Evolutionary conservation across 2,329 filamentous ascomycete genomes (phyloP), one percentile per base, ranked within the genome.

Genomic region (Ceratocystis cubensis): DNA sequence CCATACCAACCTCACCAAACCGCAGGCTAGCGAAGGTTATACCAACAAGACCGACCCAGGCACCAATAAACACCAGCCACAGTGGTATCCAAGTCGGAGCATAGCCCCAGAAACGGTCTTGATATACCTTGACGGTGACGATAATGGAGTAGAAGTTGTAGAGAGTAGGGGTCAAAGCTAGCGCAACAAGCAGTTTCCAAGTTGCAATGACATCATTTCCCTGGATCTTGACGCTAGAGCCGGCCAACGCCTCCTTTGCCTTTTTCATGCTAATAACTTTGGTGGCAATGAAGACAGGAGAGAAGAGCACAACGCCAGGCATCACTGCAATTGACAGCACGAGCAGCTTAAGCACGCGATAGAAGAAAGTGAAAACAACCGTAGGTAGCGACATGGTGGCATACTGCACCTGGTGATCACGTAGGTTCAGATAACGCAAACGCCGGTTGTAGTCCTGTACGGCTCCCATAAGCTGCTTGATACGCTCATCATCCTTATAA

Each of bases 1-100:
- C 94, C 91, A 99, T 96, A 64, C 93, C 94, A n/a, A 96, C 88
- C 77, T 99, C 94, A 61, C 94, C 94, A 70, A 97, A 96, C 10
- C 94, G 88, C 64, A 99, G 85, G 5, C 94, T 91, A 3, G 91
- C 92, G 75, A 96, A 96, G 0, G 92, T 96, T 71, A 96, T 88
- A 28, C 86, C 83, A 5, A 92, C 88, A 79, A 96, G 96, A 70
- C 95, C 78, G 61, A 90, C 80, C 78, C 89, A 87, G 63, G 91
- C 88, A 48, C 85, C 83, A 8, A 90, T 74, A 69, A 92, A 85
- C 10, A 95, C 83, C 25, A 85, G 74, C 84, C 88, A 96, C 67
- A 92, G 82, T 0, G 92, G 89, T 41, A 96, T 83, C 80, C 86
- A 92, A 2, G 84, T 78, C 0, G 92, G 92, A 5, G 95, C 82